Percentiles rank a stretch among this genome's conserved stretches.
Conservation (phyloP, 2,329 filamentous ascomycete genomes). For the Dryadomyces sulphureus region DNA sequence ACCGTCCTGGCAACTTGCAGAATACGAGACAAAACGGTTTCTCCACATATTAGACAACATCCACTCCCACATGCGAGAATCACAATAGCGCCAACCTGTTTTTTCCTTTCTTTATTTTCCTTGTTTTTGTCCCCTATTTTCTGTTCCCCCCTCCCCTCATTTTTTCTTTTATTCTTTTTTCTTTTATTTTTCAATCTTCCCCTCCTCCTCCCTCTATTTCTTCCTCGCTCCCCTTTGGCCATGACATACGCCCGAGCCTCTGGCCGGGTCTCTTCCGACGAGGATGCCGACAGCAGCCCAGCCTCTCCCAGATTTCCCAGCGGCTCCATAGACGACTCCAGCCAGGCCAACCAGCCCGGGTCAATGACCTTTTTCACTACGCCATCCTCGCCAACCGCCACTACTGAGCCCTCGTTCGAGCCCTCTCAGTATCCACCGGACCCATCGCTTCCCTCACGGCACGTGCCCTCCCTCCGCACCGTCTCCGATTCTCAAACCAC, state of each 20-base stretch:
- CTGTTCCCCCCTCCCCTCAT: neutral
- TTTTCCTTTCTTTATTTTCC: neutral
- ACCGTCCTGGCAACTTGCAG: too few relatives aligned
- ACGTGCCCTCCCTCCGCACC: constrained; percentile 40
- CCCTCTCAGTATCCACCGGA: neutral
- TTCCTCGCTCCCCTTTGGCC: neutral
- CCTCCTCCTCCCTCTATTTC: neutral
- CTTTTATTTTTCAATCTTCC: neutral
- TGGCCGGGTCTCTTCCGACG: constrained; percentile 31
- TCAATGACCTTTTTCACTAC: neutral
- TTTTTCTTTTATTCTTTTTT: neutral
- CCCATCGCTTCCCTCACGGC: constrained; percentile 2
- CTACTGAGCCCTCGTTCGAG: neutral
- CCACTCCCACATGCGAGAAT: constrained; percentile 1
- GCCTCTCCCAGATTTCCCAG: constrained; percentile 21
- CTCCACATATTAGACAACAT: neutral
- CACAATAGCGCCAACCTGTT: constrained; percentile 1
- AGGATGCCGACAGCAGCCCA: constrained; percentile 24
- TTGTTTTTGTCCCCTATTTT: neutral
- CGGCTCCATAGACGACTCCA: constrained; percentile 14
- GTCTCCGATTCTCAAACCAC: constrained; percentile 40
- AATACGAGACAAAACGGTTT: neutral
- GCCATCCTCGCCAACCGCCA: neutral
- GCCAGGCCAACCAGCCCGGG: neutral
- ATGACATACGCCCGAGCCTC: constrained; percentile 19